Evolutionary conservation across 2,329 filamentous ascomycete species (phyloP), one percentile per base, ranked within the genome.

Genomic region (Xylariaceae sp.): DNA sequence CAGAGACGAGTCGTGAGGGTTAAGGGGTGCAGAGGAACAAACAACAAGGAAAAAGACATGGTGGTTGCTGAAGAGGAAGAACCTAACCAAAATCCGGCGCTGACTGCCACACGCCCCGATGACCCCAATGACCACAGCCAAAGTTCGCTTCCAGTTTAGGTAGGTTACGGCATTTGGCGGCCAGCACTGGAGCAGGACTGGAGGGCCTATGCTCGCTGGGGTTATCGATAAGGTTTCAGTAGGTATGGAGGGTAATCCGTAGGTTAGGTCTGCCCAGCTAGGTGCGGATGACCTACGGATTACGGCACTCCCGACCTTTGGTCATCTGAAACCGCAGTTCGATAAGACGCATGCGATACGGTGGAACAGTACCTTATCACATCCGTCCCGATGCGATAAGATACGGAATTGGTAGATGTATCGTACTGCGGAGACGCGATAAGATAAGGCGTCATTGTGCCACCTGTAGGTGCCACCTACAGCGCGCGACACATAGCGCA

Each of bases 151-250:
- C 23, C 23, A 30, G 59, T 62, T 65, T 61, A 60, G 64, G 66
- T 63, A 67, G 65, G 66, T 64, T 61, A 67, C 68, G 67, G 66
- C 64, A 68, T 66, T 64, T 67, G 64, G 53, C 63, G 65, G 67
- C 63, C 61, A 61, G 63, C 64, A 63, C 23, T 30, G 23, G 23
- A 30, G 23, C 23, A 30, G 23, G 23, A 41, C 51, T 60, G 61
- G 60, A 64, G 45, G 52, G 48, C 17, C 10, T 15, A 51, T 51
- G 49, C 49, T 30, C 23, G 35, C 49, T 9, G 4, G 23, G 11
- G n/a, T 64, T 70, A 70, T 70, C 68, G 68, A 70, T 70, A 69
- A 64, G 47, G 13, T 11, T 13, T 4, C 47, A 47, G 15, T 18
- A 34, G 23, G 23, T 30, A 30, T 30, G 23, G 23, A 30, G 23